These are phyloP conservation scores for Mycena belliarum DNA, from an alignment of 768 basidiomycete genomes.

Conservation along the genomic window DNA sequence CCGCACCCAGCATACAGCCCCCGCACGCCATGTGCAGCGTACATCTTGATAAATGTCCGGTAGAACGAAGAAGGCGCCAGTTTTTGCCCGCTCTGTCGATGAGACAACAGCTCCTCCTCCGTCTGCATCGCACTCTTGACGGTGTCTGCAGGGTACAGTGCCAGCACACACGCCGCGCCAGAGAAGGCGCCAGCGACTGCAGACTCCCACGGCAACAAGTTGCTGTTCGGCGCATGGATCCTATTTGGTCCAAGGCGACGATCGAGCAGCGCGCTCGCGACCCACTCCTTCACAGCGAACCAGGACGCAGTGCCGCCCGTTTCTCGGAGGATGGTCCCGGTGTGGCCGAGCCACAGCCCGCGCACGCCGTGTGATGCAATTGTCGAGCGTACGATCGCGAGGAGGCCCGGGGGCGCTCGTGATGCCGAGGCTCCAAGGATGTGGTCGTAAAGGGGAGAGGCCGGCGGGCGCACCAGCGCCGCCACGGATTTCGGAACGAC, in stretches of 20 bases:
- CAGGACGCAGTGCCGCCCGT: conserved; percentile 89
- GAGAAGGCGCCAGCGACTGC: conserved; percentile 86
- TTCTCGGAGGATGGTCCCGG: conserved; percentile 90
- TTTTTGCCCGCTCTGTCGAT: conserved; percentile 23
- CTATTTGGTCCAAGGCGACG: conserved; percentile 36
- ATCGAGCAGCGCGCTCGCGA: conserved; percentile 60
- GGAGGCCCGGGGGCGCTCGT: conserved; percentile 66
- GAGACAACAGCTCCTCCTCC: conserved; percentile 78
- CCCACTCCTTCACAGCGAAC: conserved; percentile 87
- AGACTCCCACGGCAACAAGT: conserved; percentile 75
- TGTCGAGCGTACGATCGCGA: conserved; percentile 63
- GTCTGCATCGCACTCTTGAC: conserved; percentile 96
- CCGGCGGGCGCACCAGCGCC: conserved; percentile 9
- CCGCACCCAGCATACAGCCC: conserved; percentile 94
- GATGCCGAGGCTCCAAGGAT: conserved; percentile 6
- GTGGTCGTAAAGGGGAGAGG: conserved; percentile 17
- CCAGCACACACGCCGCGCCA: conserved; percentile 81
- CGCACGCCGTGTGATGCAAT: conserved; percentile 68
- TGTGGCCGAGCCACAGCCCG: conserved; percentile 97
- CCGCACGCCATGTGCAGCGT: conserved; percentile 68
- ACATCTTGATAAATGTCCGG: conserved; percentile 70
- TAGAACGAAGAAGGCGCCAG: conserved; percentile 39
- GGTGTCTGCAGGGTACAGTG: conserved; percentile 94
- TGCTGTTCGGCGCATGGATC: conserved; percentile 9
- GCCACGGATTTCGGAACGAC: conserved; percentile 7